Conservation (phyloP, 2,329 filamentous ascomycete species). For the Thermomyces lanuginosus region DNA sequence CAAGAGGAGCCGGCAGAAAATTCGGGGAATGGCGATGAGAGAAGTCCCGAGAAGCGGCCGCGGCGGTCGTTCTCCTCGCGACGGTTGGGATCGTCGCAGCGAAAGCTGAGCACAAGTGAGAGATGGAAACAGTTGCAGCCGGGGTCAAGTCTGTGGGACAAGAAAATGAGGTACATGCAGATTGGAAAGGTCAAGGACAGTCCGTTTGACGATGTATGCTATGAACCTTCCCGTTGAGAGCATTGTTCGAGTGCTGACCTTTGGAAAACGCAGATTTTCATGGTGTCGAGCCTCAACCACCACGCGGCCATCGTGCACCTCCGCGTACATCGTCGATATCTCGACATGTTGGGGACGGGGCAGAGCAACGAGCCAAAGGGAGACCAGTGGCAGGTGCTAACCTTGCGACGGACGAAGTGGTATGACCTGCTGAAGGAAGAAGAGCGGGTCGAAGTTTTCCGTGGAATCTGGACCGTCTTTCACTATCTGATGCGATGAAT, state of each 20-base stretch:
- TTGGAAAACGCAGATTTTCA: conserved; percentile 47
- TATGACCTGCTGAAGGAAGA: conserved; percentile 40
- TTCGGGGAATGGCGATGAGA: conserved; percentile 13
- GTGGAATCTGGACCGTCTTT: conserved; percentile 42
- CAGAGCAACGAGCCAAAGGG: conserved; percentile 13
- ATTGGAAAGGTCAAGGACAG: conserved; percentile 36
- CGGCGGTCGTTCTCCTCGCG: no score
- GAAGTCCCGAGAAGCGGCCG: no score
- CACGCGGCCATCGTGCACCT: conserved; percentile 45
- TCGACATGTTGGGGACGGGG: conserved; percentile 37
- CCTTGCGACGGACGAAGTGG: conserved; percentile 41
- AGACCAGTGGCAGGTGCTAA: conserved; percentile 36
- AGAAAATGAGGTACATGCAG: conserved; percentile 37
- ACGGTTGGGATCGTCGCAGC: conserved; percentile 18
- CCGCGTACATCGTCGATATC: conserved; percentile 39
- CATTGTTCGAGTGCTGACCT: no score
- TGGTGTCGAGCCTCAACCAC: conserved; percentile 46
- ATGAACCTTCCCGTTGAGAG: no score
- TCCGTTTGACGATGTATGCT: conserved; percentile 39
- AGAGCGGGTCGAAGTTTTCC: conserved; percentile 40
- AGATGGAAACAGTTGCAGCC: conserved; percentile 38
- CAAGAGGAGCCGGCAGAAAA: conserved; percentile 13
- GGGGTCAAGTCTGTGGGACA: conserved; percentile 39
- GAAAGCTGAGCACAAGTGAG: conserved; percentile 31
- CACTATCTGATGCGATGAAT: conserved; percentile 34